Evolutionary conservation across 2,329 filamentous ascomycete species (phyloP).

Genomic region (Pestalotiopsis fici): DNA sequence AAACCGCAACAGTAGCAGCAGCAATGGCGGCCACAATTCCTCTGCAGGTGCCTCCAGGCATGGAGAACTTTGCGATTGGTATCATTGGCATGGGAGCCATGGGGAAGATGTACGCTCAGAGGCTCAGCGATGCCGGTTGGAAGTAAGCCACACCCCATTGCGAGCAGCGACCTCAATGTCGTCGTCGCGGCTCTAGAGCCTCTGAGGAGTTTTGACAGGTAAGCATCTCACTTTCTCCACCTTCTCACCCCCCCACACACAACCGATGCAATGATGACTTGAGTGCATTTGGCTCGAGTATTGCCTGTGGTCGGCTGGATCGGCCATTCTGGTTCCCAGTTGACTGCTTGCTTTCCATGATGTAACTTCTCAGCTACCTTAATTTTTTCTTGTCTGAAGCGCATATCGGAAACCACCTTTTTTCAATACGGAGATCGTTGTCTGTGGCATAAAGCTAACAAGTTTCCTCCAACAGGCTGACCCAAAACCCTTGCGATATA

Average conservation of each 20-base stretch:
- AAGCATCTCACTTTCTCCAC: constrained; percentile 25
- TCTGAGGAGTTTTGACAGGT: constrained; percentile 32
- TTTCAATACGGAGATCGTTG: not conserved
- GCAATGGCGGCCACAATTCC: constrained; percentile 12
- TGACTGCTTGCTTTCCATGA: constrained; percentile 78
- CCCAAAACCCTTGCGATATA: constrained; percentile 37
- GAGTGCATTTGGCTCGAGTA: constrained; percentile 99
- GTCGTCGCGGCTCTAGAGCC: constrained; percentile 16
- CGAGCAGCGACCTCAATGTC: constrained; percentile 3
- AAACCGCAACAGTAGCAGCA: not conserved
- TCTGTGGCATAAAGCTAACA: constrained; percentile 20
- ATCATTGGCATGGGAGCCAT: constrained; percentile 99
- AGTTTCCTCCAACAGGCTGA: constrained; percentile 20
- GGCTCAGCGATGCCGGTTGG: constrained; percentile 90
- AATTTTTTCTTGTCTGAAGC: constrained; percentile 78
- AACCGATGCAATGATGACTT: constrained; percentile 81
- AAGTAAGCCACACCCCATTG: constrained; percentile 64
- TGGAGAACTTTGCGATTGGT: constrained; percentile 78
- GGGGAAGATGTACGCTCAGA: constrained; percentile 96
- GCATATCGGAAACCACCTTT: constrained; percentile 18
- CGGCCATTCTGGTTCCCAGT: constrained; percentile 75
- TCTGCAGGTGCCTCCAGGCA: constrained; percentile 38
- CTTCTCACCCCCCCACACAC: not conserved
- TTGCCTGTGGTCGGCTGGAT: constrained; percentile 63
- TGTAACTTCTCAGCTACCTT: constrained; percentile 99